phyloP scores from a whole-genome alignment of 164 flowering plant genomes.

The Macadamia integrifolia region DNA sequence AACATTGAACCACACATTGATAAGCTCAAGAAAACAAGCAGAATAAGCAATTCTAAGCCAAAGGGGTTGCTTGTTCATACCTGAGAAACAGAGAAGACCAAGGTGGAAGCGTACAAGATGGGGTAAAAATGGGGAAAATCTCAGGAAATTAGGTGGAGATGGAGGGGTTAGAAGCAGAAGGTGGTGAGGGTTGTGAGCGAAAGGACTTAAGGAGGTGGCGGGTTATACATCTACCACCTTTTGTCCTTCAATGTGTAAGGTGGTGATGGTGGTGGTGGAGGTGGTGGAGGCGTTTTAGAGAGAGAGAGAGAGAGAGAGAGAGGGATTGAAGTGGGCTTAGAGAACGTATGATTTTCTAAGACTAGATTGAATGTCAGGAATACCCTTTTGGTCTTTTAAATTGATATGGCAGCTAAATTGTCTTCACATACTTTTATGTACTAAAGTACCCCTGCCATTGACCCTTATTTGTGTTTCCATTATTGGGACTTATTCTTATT shows the following conservation, averaged over 20 bases:
- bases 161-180: constrained; percentile 16
- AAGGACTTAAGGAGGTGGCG: constrained; percentile 14
- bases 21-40: background rate
- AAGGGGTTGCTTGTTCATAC: constrained; percentile 10
- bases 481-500: no score
- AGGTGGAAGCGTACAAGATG: constrained; percentile 19
- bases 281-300: constrained; percentile 3
- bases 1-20: constrained; percentile 1
- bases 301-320: constrained; percentile 1
- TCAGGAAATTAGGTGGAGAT: constrained; percentile 7
- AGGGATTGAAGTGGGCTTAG: background rate
- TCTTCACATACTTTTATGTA: no score
- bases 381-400: no score
- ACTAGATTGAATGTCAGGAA: no score
- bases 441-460: no score
- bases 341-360: background rate
- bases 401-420: no score
- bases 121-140: constrained; percentile 9
- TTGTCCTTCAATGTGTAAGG: constrained; percentile 18
- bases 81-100: constrained; percentile 8
- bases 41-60: constrained; percentile 2
- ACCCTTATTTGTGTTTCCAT: no score
- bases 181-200: constrained; percentile 17
- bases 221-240: constrained; percentile 69
- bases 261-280: constrained; percentile 17